Evolutionary conservation across 441 rosid genomes (phyloP), one percentile per base, ranked within the genome.

Genomic region (Flueggea neowawraea): DNA sequence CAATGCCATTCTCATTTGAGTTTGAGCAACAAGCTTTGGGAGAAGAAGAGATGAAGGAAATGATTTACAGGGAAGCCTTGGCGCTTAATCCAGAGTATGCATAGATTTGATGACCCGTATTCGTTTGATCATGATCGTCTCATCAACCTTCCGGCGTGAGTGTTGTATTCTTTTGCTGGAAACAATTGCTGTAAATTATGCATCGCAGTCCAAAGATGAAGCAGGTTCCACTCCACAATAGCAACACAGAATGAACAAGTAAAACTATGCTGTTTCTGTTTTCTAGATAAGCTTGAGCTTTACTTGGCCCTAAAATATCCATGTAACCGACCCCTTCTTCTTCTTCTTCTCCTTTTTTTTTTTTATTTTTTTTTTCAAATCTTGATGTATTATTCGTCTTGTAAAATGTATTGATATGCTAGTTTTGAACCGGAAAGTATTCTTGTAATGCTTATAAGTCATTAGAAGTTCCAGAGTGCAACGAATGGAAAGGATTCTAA

Each of bases 41-140:
- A 41, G 99, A 89, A 77, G 97, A 89, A 74, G 94, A 95, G 75
- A 91, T 91, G 55, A 95, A 95, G 67, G 99, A 91, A 52, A 76
- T 88, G 87, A 84, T 95, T 54, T 89, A 89, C 73, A 67, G 61
- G 49, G 98, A 91, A 79, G 92, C 98, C 52, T 52, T 91, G 58
- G 60, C 82, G 57, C 75, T 85, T 61, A 91, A 95, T 84, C 97
- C 97, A 16, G 77, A 75, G 48, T 77, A 78, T 73, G 89, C 86
- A 54, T 82, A 31, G 50, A 11, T 47, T 47, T 9, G n/a, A 47
- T 47, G n/a, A 10, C 6, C n/a, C 12, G 14, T 10, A 47, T 14
- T 47, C 7, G 0, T 43, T 43, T 11, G 45, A 43, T 43, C 45
- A 43, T 11, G 28, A 22, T 22, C 45, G 12, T 43, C 45, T 43